These are phyloP conservation scores for Talaromyces funiculosus DNA, from an alignment of 2,329 filamentous ascomycete species.

Conservation along the genomic window DNA sequence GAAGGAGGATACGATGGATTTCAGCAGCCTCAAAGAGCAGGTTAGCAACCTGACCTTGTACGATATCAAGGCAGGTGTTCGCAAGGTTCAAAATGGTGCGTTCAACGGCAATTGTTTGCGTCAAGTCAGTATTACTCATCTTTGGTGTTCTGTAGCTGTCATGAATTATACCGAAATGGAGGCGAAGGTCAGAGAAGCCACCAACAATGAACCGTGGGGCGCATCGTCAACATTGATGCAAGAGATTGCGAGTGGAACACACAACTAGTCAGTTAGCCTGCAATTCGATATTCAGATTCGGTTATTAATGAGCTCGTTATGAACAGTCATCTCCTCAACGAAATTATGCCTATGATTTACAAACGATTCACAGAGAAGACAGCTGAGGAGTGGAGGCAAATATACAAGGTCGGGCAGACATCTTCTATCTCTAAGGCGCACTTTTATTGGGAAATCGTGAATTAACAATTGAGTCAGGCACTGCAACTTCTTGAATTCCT, in stretches of 20 bases:
- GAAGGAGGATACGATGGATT: conserved; percentile 60
- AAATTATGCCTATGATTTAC: conserved; percentile 99
- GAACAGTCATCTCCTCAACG: conserved; percentile 83
- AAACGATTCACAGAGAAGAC: conserved; percentile 97
- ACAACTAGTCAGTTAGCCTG: conserved; percentile 74
- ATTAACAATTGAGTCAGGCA: conserved; percentile 38
- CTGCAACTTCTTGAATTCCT: conserved; percentile 95
- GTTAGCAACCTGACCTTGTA: conserved; percentile 91
- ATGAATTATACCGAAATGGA: conserved; percentile 99
- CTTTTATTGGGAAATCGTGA: neutral
- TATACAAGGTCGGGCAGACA: conserved; percentile 69
- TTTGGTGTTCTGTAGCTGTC: conserved; percentile 56
- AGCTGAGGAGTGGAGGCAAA: conserved; percentile 97
- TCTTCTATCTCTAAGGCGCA: neutral
- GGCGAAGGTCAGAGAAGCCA: conserved; percentile 84
- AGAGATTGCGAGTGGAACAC: conserved; percentile 95
- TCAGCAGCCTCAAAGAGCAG: conserved; percentile 76
- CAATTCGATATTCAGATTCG: conserved; percentile 1
- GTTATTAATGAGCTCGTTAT: neutral
- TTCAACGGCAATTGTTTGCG: neutral
- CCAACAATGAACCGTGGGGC: conserved; percentile 98
- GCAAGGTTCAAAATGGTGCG: conserved; percentile 93
- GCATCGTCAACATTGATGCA: conserved; percentile 81
- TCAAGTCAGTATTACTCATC: neutral
- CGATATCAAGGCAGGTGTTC: conserved; percentile 88